phyloP scores from a whole-genome alignment of 2,329 filamentous ascomycete species.

The Purpureocillium takamizusanense region DNA sequence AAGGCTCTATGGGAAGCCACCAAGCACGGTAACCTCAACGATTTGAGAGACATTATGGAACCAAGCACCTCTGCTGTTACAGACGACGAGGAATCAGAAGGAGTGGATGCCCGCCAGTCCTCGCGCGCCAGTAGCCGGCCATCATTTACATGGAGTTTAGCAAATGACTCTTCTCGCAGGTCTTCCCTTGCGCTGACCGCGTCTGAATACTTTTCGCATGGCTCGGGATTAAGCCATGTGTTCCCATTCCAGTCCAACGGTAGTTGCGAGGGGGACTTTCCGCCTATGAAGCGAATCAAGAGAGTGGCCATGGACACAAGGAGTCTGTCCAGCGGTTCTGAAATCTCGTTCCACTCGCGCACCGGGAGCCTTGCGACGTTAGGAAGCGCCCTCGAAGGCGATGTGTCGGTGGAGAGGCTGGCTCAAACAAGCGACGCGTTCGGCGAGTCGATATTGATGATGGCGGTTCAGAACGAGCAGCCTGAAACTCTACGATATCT shows the following conservation, averaged over 20 bases:
- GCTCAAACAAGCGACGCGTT: conserved; percentile 59
- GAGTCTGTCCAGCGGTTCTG: conserved; percentile 81
- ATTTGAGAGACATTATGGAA: conserved; percentile 72
- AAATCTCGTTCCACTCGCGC: conserved; percentile 72
- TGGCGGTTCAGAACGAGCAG: conserved; percentile 68
- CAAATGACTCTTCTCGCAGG: conserved; percentile 33
- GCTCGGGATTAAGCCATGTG: conserved; percentile 66
- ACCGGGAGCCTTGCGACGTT: conserved; percentile 70
- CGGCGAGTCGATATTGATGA: conserved; percentile 83
- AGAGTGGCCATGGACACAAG: conserved; percentile 84
- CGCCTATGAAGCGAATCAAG: conserved; percentile 49
- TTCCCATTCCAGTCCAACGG: conserved; percentile 69
- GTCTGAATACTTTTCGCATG: conserved; percentile 44
- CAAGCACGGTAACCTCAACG: conserved; percentile 65
- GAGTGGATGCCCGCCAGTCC: conserved; percentile 36
- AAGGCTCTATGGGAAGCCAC: conserved; percentile 80
- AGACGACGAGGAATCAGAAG: conserved; percentile 35
- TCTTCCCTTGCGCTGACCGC: conserved; percentile 32
- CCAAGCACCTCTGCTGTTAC: conserved; percentile 45
- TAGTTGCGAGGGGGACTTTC: conserved; percentile 32
- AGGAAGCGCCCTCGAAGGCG: conserved; percentile 67
- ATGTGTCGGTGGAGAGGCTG: conserved; percentile 73
- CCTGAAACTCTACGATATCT: conserved; percentile 70
- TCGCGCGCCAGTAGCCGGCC: conserved; percentile 35
- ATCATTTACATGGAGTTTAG: conserved; percentile 38